Base-by-base conservation (phyloP, 208 protist genomes). In the Crithidia fasciculata region DNA sequence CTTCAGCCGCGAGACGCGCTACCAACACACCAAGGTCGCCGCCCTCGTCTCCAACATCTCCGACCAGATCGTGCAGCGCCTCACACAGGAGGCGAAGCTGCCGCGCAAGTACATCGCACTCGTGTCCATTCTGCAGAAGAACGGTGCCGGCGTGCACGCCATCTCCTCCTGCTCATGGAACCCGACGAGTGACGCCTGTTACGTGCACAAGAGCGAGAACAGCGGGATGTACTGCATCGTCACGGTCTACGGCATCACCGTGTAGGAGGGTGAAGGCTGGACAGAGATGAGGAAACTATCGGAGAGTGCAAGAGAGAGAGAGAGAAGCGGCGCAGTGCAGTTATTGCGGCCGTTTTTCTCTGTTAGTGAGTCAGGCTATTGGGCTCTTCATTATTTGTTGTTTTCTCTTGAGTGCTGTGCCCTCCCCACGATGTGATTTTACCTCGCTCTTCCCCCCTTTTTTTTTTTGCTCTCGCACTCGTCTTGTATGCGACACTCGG, bases 101-200 rank as follows among this genome's bases (percentile, higher is more conserved):
- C 93, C 94, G 7, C 90, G 92, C 67, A 98, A 98, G 80, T 98
- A 98, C 72, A 82, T 98, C 41, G 90, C 80, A 3, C 85, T 93
- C 41, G 88, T 87, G 41, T 83, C 89, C 10, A 88, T 98, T 39
- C 69, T 96, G 68, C 91, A 98, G 69, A 96, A 96, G 40, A 96
- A 85, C 60, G 95, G 95, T 9, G 90, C 94, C 2, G 96, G 96
- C 6, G 71, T 97, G 59, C 80, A 95, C 68, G 82, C 81, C n/a
- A 74, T 92, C 40, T 92, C 90, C 13, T 87, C 88, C 9, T 96
- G 90, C 79, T 95, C 84, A 36, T 98, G 96, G 95, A 95, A 98
- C 75, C 80, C 89, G 13, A 69, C 74, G 8, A 96, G 89, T 61
- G 96, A 98, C 72, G 81, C 81, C 8, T 94, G 88, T 70, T 97